phyloP scores from a whole-genome alignment of 192 early-diverging fungal species.

The Coemansia sp. region DNA sequence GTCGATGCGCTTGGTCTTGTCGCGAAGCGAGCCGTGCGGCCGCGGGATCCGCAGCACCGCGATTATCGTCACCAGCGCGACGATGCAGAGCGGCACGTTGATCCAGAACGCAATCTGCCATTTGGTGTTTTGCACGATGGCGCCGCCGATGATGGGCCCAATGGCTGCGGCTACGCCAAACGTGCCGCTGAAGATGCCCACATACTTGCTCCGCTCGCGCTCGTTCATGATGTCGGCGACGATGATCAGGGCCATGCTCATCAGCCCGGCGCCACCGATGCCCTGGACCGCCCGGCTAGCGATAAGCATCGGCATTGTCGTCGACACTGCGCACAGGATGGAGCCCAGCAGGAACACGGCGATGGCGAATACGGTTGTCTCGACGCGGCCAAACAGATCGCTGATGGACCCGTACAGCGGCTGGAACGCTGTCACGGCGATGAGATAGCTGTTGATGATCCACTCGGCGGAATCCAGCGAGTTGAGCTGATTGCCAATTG shows the following conservation, averaged over 20 bases:
- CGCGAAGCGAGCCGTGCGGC: conserved; percentile 26
- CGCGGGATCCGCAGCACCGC: conserved; percentile 62
- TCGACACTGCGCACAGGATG: conserved; percentile 35
- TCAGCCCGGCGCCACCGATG: conserved; percentile 65
- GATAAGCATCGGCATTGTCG: conserved; percentile 57
- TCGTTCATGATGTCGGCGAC: conserved; percentile 70
- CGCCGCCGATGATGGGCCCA: conserved; percentile 71
- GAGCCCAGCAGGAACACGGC: conserved; percentile 48
- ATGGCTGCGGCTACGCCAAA: conserved; percentile 59
- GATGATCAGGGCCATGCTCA: conserved; percentile 66
- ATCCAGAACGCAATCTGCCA: conserved; percentile 77
- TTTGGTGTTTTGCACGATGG: conserved; percentile 61
- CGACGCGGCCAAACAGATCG: conserved; percentile 62
- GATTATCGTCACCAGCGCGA: conserved; percentile 55
- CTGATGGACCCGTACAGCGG: conserved; percentile 79
- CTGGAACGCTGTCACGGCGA: conserved; percentile 66
- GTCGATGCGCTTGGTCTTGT: conserved; percentile 55
- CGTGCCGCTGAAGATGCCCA: conserved; percentile 58
- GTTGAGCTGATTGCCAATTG: conserved; percentile 69
- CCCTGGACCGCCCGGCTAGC: conserved; percentile 69
- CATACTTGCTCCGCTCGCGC: conserved; percentile 71
- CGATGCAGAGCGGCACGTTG: conserved; percentile 68
- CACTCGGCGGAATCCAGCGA: conserved; percentile 68
- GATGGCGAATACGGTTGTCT: conserved; percentile 32
- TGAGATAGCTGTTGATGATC: conserved; percentile 76